Percentiles rank a stretch among this genome's conserved stretches.
These are phyloP conservation scores for Peltaster fructicola DNA, from an alignment of 2,329 filamentous ascomycete genomes.

Conservation along the genomic window DNA sequence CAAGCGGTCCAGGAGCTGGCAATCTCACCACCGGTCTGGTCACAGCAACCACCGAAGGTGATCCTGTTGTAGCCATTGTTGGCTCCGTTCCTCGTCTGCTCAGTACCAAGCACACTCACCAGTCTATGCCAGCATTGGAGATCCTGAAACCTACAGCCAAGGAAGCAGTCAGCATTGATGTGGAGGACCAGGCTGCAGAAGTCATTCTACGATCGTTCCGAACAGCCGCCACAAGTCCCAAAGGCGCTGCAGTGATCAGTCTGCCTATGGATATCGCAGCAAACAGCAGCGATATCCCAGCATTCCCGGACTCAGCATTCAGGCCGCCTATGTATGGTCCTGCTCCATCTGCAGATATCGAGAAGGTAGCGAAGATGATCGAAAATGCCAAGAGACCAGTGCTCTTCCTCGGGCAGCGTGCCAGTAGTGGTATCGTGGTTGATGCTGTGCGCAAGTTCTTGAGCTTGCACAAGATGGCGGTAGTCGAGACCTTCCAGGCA, in stretches of 20 bases:
- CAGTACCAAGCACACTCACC: conserved; percentile 30
- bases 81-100: conserved; percentile 28
- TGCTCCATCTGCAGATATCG: conserved; percentile 18
- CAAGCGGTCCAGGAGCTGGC: conserved; percentile 30
- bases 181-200: conserved; percentile 32
- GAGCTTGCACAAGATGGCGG: conserved; percentile 24
- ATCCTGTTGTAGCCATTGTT: conserved; percentile 32
- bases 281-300: conserved; percentile 21
- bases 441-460: conserved; percentile 26
- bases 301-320: conserved; percentile 24
- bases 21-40: conserved; percentile 31
- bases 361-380: conserved; percentile 19
- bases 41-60: conserved; percentile 31
- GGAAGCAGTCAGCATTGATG: conserved; percentile 22
- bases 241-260: conserved; percentile 27
- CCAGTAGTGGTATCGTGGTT: conserved; percentile 24
- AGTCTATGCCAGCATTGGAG: conserved; percentile 28
- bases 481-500: conserved; percentile 35
- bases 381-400: conserved; percentile 22
- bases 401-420: conserved; percentile 29
- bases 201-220: conserved; percentile 30
- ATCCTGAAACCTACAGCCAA: conserved; percentile 29
- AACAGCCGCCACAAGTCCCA: conserved; percentile 23
- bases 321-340: conserved; percentile 24
- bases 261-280: conserved; percentile 29